Evolutionary conservation across 2,329 filamentous ascomycete genomes (phyloP), one percentile per base, ranked within the genome.

Genomic region (Fusarium chaquense): DNA sequence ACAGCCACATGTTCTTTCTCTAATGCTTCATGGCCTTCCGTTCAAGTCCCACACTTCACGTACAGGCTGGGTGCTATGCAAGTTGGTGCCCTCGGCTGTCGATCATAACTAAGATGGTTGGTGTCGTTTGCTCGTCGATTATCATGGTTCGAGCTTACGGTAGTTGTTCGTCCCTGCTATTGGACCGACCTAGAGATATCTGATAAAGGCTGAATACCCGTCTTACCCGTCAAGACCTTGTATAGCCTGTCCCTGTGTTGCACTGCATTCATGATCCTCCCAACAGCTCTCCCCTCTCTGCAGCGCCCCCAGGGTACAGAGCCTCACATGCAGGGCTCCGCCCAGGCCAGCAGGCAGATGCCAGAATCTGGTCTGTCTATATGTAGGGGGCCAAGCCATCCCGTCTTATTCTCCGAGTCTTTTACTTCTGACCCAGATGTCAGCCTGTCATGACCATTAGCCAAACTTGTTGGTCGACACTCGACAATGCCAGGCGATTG

Each of bases 401-500:
- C 52, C 55, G 61, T 63, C 50, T 65, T 52, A 56, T 61, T 65
- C 59, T 52, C 62, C 56, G 52, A 51, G 46, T 44, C 58, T 32
- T 63, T 44, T 51, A 44, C 26, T 45, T 63, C 55, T 62, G 67
- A 57, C 45, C 67, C 49, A 49, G 40, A 52, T 65, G 58, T 51
- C 64, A 61, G 65, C 62, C 64, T 71, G 70, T 60, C 66, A 77
- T 77, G 76, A 76, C 40, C 58, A 66, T 51, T 64, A 64, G 60
- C 51, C 51, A 67, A 32, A 28, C 43, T 58, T 64, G 63, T 49
- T 68, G 62, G 60, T 67, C 65, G 50, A 72, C 52, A 56, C 46
- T 43, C 57, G 68, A 76, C 55, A 38, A 82, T 82, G 80, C 73
- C 78, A 70, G 76, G 70, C 61, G 74, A 76, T 68, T 81, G 80